Percentiles rank a stretch among this genome's conserved stretches.
These are phyloP conservation scores for Thielaviopsis ethacetica DNA, from an alignment of 2,329 filamentous ascomycete species.

Conservation along the genomic window DNA sequence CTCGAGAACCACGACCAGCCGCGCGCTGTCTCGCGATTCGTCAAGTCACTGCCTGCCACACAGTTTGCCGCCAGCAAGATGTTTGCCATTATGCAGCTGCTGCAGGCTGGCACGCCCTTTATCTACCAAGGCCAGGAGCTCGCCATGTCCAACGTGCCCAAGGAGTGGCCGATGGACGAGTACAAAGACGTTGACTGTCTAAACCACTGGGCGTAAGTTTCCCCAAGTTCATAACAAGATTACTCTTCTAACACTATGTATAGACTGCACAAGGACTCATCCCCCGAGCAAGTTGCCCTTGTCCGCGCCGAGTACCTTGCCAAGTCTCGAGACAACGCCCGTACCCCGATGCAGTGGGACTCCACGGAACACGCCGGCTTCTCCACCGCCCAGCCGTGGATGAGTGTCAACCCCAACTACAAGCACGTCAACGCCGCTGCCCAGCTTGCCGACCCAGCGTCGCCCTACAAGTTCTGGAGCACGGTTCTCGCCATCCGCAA, in stretches of 20 bases:
- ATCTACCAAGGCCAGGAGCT: slow-evolving; percentile 57
- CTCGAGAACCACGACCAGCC: slow-evolving; percentile 52
- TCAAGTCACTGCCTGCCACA: slow-evolving; percentile 30
- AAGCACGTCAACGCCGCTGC: slow-evolving; percentile 42
- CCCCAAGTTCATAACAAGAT: background rate
- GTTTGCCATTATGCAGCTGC: slow-evolving; percentile 37
- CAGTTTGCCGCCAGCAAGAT: slow-evolving; percentile 39
- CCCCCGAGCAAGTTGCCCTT: slow-evolving; percentile 21
- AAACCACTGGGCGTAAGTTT: slow-evolving; percentile 31
- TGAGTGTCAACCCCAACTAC: slow-evolving; percentile 50
- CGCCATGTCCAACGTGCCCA: slow-evolving; percentile 48
- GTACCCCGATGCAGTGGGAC: slow-evolving; percentile 59
- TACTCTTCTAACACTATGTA: slow-evolving; percentile 1
- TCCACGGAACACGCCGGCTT: slow-evolving; percentile 46
- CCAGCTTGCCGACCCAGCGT: slow-evolving; percentile 31
- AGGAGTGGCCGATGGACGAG: slow-evolving; percentile 42
- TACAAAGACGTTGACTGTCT: slow-evolving; percentile 51
- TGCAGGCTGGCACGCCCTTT: slow-evolving; percentile 47
- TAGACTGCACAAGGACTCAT: slow-evolving; percentile 23
- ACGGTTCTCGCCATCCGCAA: slow-evolving; percentile 43
- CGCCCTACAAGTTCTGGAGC: slow-evolving; percentile 46
- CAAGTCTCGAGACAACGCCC: slow-evolving; percentile 51
- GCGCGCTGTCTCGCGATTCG: slow-evolving; percentile 40
- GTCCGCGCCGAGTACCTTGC: slow-evolving; percentile 32
- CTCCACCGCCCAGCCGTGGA: slow-evolving; percentile 47